A percentile compares a stretch with the other conserved stretches of the same genome.
These are phyloP conservation scores for Fusarium siculi DNA, from an alignment of 2,329 filamentous ascomycete genomes.

Conservation along the genomic window DNA sequence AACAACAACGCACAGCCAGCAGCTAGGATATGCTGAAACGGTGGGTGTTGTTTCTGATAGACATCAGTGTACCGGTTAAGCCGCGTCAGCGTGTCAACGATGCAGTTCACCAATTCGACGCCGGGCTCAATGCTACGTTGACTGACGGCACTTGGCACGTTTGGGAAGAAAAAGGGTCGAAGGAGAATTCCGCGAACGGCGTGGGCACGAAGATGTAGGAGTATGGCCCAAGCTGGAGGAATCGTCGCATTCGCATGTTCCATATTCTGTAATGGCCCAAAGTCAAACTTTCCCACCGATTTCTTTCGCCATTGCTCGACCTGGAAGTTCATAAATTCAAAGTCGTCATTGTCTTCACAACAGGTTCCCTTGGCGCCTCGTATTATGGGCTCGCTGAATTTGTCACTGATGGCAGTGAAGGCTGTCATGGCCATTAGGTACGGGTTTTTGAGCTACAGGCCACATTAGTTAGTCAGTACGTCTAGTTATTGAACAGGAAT, in stretches of 20 bases:
- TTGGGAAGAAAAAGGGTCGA: not conserved
- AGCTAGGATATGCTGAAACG: not conserved
- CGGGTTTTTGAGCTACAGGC: not conserved
- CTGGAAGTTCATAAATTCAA: constrained; percentile 2
- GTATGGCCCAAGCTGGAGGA: not conserved
- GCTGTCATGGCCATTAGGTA: not conserved
- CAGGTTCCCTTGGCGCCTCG: not conserved
- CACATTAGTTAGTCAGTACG: not conserved
- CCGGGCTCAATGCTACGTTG: not conserved
- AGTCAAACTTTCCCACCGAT: not conserved
- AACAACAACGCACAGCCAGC: not conserved
- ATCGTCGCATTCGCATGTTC: not conserved
- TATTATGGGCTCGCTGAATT: not conserved
- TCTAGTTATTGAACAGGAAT: rapidly evolving
- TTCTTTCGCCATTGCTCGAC: not conserved
- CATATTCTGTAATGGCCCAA: not conserved
- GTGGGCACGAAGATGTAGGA: not conserved
- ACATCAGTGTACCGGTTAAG: not conserved
- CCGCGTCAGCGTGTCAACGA: not conserved
- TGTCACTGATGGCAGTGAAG: not conserved
- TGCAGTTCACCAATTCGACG: not conserved
- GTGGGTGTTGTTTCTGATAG: not conserved
- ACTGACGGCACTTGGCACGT: not conserved
- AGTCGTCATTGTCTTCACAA: not conserved
- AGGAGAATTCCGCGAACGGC: not conserved